These are phyloP conservation scores for Colletotrichum tropicale DNA, from an alignment of 2,329 filamentous ascomycete species.

Conservation along the genomic window DNA sequence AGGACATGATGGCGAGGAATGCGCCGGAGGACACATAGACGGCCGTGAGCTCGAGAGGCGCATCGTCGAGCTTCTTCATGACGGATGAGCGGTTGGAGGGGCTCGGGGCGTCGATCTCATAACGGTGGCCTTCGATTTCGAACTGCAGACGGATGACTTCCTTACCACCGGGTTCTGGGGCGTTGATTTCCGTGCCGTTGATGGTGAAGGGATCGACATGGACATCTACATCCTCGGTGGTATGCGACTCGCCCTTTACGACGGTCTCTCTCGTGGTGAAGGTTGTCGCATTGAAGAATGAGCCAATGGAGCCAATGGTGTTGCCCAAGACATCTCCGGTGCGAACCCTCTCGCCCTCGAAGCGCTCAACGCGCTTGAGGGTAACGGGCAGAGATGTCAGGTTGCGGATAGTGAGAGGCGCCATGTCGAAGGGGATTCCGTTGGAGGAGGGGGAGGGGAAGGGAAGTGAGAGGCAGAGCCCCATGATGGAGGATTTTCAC, in stretches of 20 bases:
- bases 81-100: slow-evolving; percentile 62
- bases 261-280: slow-evolving; percentile 32
- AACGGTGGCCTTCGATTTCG: slow-evolving; percentile 64
- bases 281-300: slow-evolving; percentile 48
- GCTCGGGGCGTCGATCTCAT: slow-evolving; percentile 76
- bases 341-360: slow-evolving; percentile 56
- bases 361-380: slow-evolving; percentile 76
- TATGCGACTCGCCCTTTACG: slow-evolving; percentile 64
- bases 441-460: slow-evolving; percentile 2
- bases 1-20: slow-evolving; percentile 71
- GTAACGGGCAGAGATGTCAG: slow-evolving; percentile 75
- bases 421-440: slow-evolving; percentile 39
- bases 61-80: slow-evolving; percentile 59
- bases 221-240: slow-evolving; percentile 66
- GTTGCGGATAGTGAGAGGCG: slow-evolving; percentile 78
- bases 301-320: slow-evolving; percentile 46
- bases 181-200: slow-evolving; percentile 64
- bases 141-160: slow-evolving; percentile 80
- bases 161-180: slow-evolving; percentile 58
- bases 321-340: slow-evolving; percentile 49
- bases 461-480: slow-evolving; percentile 10
- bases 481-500: slow-evolving; percentile 17
- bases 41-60: slow-evolving; percentile 66
- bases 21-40: slow-evolving; percentile 65
- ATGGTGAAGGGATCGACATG: slow-evolving; percentile 72